A percentile compares a stretch with the other conserved stretches of the same genome.
These are phyloP conservation scores for Aplosporella prunicola DNA, from an alignment of 2,329 filamentous ascomycete genomes.

Conservation along the genomic window DNA sequence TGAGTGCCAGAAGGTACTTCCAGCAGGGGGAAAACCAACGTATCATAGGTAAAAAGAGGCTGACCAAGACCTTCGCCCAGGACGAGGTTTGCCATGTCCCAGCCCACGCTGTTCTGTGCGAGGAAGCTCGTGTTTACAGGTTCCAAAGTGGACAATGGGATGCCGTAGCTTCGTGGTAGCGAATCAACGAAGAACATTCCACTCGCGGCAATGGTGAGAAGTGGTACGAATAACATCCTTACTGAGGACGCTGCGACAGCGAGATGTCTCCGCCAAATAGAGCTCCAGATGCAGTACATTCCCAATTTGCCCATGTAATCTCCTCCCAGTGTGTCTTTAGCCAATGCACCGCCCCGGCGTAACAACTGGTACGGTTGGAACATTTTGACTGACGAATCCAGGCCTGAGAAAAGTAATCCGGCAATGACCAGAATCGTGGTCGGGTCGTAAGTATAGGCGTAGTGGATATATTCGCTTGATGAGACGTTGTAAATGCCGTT, in stretches of 20 bases:
- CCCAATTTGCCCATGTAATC: background rate
- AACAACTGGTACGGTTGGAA: slow-evolving; percentile 1
- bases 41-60: background rate
- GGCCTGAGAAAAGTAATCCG: background rate
- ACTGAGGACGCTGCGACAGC: background rate
- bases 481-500: background rate
- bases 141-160: background rate
- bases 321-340: too few species aligned
- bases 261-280: background rate
- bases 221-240: background rate
- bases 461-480: background rate
- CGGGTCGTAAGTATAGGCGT: background rate
- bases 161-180: background rate
- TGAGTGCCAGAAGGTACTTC: too few species aligned
- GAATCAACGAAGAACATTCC: background rate
- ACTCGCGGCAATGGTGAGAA: background rate
- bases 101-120: background rate
- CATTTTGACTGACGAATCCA: background rate
- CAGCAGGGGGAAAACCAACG: background rate
- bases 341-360: background rate
- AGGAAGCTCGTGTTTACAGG: too few species aligned
- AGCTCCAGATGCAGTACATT: background rate
- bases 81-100: background rate
- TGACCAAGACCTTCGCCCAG: background rate
- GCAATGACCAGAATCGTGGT: background rate